Evolutionary conservation across 2,329 filamentous ascomycete species (phyloP), one percentile per base, ranked within the genome.

Genomic region (Cladobotryum protrusum): DNA sequence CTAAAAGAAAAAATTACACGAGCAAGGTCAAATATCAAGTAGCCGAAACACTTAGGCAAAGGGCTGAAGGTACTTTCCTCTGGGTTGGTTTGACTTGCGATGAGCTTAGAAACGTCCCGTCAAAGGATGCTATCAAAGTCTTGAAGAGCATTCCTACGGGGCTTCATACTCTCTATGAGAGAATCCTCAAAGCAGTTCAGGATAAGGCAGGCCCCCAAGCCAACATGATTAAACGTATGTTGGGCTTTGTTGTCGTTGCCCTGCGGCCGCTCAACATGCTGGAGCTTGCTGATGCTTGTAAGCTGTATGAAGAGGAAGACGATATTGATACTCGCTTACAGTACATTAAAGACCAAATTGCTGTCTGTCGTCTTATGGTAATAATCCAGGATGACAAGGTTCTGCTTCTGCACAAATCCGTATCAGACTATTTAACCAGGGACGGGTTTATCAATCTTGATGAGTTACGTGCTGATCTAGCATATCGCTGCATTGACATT

Each of bases 41-140:
- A 12, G 50, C 42, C 5, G 36, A 53, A 29, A 52, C 56, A 5
- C 57, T 63, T 6, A 42, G 48, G 37, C 42, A 53, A 13, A 62
- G 57, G 36, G 55, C 56, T 5, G 55, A 56, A 42, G 53, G 55
- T 8, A 62, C 51, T 12, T 62, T 62, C 18, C 50, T 62, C 12
- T 62, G 57, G 58, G 48, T 61, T 18, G 56, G 56, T 24, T 53
- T 57, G 19, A 59, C 56, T 12, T 59, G 59, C 24, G 40, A 53
- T 40, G 57, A 57, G 24, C 53, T 62, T 1, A 50, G 55, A 15
- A 34, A 43, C 11, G 36, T 54, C 20, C 47, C 49, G 19, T 57
- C 56, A 5, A 59, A 60, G 19, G 46, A 62, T 20, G 57, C 55
- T 15, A 29, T 29, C 11, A 6, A 29, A 29, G 24, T 29, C 6